Percentiles rank a stretch among this genome's conserved stretches.
Conservation (phyloP, 441 rosid species). For the Omphalea diandra region DNA sequence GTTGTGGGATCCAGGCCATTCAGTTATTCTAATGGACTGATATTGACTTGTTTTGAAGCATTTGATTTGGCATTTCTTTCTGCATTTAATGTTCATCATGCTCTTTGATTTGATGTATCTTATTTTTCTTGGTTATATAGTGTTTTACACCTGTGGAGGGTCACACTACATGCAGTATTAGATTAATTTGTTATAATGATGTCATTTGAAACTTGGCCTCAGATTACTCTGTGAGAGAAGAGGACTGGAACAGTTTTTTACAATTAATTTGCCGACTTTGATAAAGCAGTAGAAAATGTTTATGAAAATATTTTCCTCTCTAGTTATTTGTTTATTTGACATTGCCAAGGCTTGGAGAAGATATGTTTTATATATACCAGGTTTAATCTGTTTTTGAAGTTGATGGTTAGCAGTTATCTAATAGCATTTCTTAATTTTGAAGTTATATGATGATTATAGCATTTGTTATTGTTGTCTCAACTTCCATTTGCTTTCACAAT, state of each 20-base stretch:
- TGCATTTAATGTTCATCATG: neutral
- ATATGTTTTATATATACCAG: neutral
- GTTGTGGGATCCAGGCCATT: neutral
- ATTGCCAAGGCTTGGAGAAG: neutral
- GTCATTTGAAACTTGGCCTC: neutral
- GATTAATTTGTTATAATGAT: neutral
- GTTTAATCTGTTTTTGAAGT: neutral
- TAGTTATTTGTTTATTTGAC: neutral
- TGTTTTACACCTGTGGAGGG: neutral
- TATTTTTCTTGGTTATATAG: neutral
- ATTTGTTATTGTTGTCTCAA: neutral
- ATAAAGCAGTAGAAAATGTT: neutral
- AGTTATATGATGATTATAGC: neutral
- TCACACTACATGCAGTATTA: neutral
- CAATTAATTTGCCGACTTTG: neutral
- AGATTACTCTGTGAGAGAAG: neutral
- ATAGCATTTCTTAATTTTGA: neutral
- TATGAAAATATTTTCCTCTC: neutral
- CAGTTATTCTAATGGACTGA: neutral
- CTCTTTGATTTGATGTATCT: constrained; percentile 1
- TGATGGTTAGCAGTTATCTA: neutral
- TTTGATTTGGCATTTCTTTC: neutral
- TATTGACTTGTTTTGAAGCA: neutral
- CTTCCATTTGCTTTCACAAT: constrained; percentile 12
- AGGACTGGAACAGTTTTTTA: neutral